Evolutionary conservation across 2,329 filamentous ascomycete species (phyloP).

Genomic region (Cytospora piceae): DNA sequence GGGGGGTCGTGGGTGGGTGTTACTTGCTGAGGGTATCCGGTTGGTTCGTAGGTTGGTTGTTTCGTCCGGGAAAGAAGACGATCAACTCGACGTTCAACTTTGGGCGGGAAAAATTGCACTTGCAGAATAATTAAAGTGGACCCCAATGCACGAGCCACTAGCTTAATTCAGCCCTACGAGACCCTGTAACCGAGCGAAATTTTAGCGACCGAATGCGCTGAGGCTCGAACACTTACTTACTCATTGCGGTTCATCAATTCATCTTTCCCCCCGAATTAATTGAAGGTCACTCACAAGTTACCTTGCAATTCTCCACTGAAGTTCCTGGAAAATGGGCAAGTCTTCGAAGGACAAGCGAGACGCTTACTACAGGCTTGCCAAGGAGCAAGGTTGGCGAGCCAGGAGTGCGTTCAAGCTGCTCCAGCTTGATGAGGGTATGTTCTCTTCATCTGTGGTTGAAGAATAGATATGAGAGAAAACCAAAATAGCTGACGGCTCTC

Average conservation of each 20-base stretch:
- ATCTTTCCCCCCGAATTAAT: not conserved
- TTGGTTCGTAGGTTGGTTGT: not conserved
- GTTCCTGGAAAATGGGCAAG: slow-evolving; percentile 71
- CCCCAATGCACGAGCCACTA: slow-evolving; percentile 36
- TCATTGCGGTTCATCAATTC: not conserved
- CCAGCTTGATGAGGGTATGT: slow-evolving; percentile 79
- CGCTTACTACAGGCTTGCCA: slow-evolving; percentile 95
- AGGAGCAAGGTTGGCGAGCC: slow-evolving; percentile 98
- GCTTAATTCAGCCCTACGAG: slow-evolving; percentile 38
- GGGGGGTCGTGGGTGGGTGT: not conserved
- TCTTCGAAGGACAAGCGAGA: slow-evolving; percentile 99
- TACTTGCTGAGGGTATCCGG: not conserved
- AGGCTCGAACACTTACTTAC: not conserved
- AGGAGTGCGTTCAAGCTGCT: slow-evolving; percentile 96
- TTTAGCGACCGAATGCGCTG: slow-evolving; percentile 7
- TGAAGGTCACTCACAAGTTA: not conserved
- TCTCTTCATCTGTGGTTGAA: not conserved
- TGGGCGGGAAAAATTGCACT: slow-evolving; percentile 23
- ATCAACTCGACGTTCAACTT: not conserved
- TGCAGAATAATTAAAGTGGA: slow-evolving; percentile 14
- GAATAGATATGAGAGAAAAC: not conserved
- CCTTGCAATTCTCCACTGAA: not conserved
- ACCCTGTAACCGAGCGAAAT: slow-evolving; percentile 24
- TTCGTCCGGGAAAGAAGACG: not conserved
- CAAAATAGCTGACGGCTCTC: not conserved